Percentiles rank a stretch among this genome's conserved stretches.
phyloP scores from a whole-genome alignment of 2,329 filamentous ascomycete species.

The Cercospora sp. region DNA sequence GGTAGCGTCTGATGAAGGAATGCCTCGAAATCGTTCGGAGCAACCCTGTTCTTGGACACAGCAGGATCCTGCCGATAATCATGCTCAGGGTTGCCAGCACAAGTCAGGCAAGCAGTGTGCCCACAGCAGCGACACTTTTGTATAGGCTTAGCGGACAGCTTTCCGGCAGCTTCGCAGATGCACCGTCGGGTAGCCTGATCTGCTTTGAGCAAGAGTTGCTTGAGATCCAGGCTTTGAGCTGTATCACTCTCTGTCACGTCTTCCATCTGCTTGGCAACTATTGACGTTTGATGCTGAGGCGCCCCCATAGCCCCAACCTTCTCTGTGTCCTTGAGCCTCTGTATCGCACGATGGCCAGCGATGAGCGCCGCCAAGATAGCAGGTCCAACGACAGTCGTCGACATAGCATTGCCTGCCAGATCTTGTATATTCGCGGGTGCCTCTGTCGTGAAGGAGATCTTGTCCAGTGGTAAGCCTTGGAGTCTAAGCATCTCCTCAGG shows the following conservation, averaged over 20 bases:
- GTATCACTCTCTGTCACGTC: not conserved
- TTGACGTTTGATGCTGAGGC: not conserved
- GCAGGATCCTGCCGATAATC: slow-evolving; percentile 37
- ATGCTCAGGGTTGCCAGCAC: slow-evolving; percentile 57
- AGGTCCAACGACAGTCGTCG: slow-evolving; percentile 67
- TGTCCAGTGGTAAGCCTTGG: slow-evolving; percentile 67
- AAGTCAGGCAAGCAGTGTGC: slow-evolving; percentile 57
- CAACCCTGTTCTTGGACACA: slow-evolving; percentile 33
- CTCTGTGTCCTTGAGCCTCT: not conserved
- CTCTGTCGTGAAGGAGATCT: slow-evolving; percentile 65
- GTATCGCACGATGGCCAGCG: slow-evolving; percentile 34
- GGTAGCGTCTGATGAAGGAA: slow-evolving; percentile 27
- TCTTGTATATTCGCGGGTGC: slow-evolving; percentile 60
- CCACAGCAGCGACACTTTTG: slow-evolving; percentile 53
- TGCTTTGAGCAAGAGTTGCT: slow-evolving; percentile 11
- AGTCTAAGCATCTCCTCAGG: slow-evolving; percentile 64
- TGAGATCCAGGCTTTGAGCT: not conserved
- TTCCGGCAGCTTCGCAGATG: slow-evolving; percentile 55
- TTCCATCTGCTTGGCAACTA: not conserved
- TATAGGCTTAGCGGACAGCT: slow-evolving; percentile 43
- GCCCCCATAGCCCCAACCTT: not conserved
- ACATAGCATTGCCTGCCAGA: slow-evolving; percentile 79
- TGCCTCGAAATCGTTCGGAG: slow-evolving; percentile 28
- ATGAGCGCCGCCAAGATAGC: slow-evolving; percentile 62
- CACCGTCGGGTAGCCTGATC: slow-evolving; percentile 43